Evolutionary conservation across 352 stramenopile genomes (phyloP).

Genomic region (Albugo candida): DNA sequence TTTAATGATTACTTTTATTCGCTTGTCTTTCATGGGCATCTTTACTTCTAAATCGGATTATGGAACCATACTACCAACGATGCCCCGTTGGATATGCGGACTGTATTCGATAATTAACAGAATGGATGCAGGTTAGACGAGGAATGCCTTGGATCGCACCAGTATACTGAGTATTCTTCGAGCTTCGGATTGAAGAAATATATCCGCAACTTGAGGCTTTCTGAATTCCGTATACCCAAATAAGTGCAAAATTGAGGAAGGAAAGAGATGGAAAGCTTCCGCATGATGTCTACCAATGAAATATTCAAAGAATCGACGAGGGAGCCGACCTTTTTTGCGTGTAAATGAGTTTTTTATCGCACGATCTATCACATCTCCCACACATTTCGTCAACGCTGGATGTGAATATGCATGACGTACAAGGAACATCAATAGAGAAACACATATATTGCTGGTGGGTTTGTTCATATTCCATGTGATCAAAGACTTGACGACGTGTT

Average conservation of each 20-base stretch:
- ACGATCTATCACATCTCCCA: neutral
- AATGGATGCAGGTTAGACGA: no score
- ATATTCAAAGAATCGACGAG: slow-evolving; percentile 42
- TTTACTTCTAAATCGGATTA: no score
- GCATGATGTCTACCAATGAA: slow-evolving; percentile 30
- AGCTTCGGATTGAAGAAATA: no score
- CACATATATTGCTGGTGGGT: neutral
- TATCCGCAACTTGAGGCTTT: no score
- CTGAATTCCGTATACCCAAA: no score
- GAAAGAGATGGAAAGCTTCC: slow-evolving; percentile 26
- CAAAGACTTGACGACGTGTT: neutral
- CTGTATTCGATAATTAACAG: no score
- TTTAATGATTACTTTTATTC: no score
- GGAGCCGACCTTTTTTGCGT: slow-evolving; percentile 70
- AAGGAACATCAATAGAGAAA: slow-evolving; percentile 31
- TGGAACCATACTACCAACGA: no score
- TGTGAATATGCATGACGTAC: slow-evolving; percentile 36
- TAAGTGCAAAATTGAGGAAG: slow-evolving; percentile 7
- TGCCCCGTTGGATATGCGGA: no score
- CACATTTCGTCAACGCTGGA: neutral
- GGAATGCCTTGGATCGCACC: no score
- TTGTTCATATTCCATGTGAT: slow-evolving; percentile 1
- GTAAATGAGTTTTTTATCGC: slow-evolving; percentile 40
- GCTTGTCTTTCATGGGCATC: no score
- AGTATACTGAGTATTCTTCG: no score